Evolutionary conservation across 2,329 filamentous ascomycete species (phyloP).

Genomic region (Xylariaceae sp.): DNA sequence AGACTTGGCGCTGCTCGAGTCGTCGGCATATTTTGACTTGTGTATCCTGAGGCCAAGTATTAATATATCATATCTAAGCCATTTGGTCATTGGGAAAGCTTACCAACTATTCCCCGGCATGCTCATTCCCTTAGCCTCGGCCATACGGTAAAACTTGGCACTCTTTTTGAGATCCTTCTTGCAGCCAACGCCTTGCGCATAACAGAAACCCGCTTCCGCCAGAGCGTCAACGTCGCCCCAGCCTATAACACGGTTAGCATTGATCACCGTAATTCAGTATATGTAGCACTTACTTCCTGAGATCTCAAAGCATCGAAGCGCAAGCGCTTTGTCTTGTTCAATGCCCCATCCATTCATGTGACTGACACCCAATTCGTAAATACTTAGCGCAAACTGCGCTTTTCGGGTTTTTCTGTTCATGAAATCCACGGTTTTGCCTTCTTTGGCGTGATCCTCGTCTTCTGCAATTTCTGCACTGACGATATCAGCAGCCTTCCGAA

Average conservation of each 20-base stretch:
- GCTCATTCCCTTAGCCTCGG: constrained; percentile 88
- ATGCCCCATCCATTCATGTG: constrained; percentile 99
- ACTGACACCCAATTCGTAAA: constrained; percentile 93
- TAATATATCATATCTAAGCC: background rate
- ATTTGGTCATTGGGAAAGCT: constrained; percentile 32
- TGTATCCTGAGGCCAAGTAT: constrained; percentile 67
- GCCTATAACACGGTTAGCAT: constrained; percentile 39
- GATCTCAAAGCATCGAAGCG: constrained; percentile 91
- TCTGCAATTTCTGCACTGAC: constrained; percentile 79
- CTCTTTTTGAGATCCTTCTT: constrained; percentile 96
- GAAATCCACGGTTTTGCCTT: constrained; percentile 60
- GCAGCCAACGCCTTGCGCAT: constrained; percentile 85
- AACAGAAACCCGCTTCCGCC: constrained; percentile 93
- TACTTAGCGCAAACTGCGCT: constrained; percentile 89
- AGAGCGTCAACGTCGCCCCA: constrained; percentile 96
- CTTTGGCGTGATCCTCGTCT: constrained; percentile 64
- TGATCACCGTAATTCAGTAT: constrained; percentile 20
- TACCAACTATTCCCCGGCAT: constrained; percentile 99
- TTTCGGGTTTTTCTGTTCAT: constrained; percentile 76
- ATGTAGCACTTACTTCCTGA: constrained; percentile 65
- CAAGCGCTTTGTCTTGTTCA: constrained; percentile 82
- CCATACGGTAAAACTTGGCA: constrained; percentile 82
- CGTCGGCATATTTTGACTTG: constrained; percentile 86
- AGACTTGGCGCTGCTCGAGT: constrained; percentile 45
- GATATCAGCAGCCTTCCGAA: constrained; percentile 83